phyloP scores from a whole-genome alignment of 2,329 filamentous ascomycete genomes.

The Dothideomycetes sp. region DNA sequence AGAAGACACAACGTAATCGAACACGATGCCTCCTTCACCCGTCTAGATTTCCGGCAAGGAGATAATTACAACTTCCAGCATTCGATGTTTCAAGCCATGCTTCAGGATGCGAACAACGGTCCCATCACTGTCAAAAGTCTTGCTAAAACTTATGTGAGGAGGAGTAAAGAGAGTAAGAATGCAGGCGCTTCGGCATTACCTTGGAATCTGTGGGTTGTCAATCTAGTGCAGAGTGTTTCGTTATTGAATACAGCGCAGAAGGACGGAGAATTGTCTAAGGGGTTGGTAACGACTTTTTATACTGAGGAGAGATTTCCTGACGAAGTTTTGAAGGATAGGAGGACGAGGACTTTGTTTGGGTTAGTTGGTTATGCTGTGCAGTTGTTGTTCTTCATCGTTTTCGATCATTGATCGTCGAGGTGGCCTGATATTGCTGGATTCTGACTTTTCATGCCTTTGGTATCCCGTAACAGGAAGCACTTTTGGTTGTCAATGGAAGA shows the following conservation, averaged over 20 bases:
- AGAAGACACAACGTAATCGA: constrained; percentile 28
- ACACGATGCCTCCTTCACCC: constrained; percentile 28
- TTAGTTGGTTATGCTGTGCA: constrained; percentile 17
- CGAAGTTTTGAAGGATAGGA: constrained; percentile 18
- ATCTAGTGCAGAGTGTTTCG: constrained; percentile 21
- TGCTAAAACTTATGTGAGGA: constrained; percentile 23
- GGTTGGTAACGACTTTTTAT: constrained; percentile 21
- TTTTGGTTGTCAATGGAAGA: too few relatives aligned
- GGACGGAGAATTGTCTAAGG: constrained; percentile 19
- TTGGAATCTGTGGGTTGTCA: constrained; percentile 23
- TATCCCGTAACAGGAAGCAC: too few relatives aligned
- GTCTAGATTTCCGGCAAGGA: constrained; percentile 27
- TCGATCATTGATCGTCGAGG: too few relatives aligned
- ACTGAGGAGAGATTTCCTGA: constrained; percentile 27
- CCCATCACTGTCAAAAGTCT: constrained; percentile 23
- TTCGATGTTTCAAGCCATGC: constrained; percentile 24
- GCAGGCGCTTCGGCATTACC: constrained; percentile 17
- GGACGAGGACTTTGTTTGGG: constrained; percentile 18
- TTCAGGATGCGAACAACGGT: constrained; percentile 25
- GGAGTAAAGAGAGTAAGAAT: constrained; percentile 22
- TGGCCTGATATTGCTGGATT: too few relatives aligned
- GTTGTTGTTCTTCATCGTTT: constrained; percentile 8
- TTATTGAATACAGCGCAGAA: constrained; percentile 10
- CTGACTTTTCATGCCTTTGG: too few relatives aligned
- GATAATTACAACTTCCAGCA: constrained; percentile 29